Evolutionary conservation across 1,284 basidiomycete species (phyloP), one percentile per base, ranked within the genome.

Genomic region (Bjerkandera adusta): DNA sequence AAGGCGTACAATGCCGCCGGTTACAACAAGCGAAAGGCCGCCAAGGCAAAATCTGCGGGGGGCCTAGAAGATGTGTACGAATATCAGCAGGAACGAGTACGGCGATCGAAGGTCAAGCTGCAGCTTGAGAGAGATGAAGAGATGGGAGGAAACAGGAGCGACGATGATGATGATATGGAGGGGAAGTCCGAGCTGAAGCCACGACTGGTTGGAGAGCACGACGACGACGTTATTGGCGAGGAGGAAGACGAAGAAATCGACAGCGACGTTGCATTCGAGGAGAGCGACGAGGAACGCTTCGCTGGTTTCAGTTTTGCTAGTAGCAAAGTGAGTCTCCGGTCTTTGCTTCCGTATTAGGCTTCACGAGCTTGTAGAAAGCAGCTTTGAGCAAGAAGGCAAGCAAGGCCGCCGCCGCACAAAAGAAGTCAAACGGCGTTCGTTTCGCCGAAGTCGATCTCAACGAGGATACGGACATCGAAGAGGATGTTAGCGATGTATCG

Each of bases 191-290:
- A 29, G 16, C 13, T 40, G 26, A 65, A 68, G 38, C 75, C 82
- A 7, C 69, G 77, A 48, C 60, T 88, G 41, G 72, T 85, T 40
- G 81, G 77, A 10, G 80, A 83, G 56, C 67, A 71, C 33, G 74
- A 69, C 5, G 79, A 82, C n/a, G 77, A 79, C 45, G 64, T 59
- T 47, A 70, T 88, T 44, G 80, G 70, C 18, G 56, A 60, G 41
- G 84, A 75, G 2, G 88, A 90, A 50, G 87, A 90, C 53, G 88
- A 90, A 57, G 88, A 89, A 51, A 77, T 90, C 43, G 85, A 89
- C 50, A 86, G 83, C 56, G 88, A 89, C 57, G 85, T 69, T 50
- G 88, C 88, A 0, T 89, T 90, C 55, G 87, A 88, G 53, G 89
- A 90, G 56, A 85, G 80, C 56, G 92, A 93, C 49, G 86, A 87